phyloP scores from a whole-genome alignment of 1,284 basidiomycete species.

The Fomitopsis betulina region DNA sequence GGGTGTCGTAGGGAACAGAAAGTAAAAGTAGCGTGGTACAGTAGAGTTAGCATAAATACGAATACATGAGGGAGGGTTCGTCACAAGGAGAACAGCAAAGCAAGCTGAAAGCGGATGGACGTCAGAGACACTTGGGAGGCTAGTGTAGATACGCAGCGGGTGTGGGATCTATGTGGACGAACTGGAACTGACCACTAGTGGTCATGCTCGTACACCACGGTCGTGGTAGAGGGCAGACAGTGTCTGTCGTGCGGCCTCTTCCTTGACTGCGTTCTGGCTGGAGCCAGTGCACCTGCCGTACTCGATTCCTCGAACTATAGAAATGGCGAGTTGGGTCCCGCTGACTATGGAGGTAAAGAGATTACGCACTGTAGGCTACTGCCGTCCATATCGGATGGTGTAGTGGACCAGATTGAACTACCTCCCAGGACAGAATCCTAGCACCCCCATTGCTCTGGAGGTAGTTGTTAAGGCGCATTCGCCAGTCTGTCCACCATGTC shows the following conservation, averaged over 20 bases:
- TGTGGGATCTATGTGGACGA: not conserved
- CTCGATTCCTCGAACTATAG: slow-evolving; percentile 24
- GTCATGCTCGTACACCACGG: slow-evolving; percentile 6
- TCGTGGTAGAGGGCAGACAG: slow-evolving; percentile 20
- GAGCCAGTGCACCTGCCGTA: slow-evolving; percentile 20
- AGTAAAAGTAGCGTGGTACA: not conserved
- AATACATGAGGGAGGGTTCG: not conserved
- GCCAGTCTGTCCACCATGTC: slow-evolving; percentile 21
- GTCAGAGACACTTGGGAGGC: too few species aligned
- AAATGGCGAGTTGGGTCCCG: not conserved
- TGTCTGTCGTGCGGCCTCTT: slow-evolving; percentile 28
- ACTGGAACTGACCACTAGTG: too few species aligned
- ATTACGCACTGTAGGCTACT: slow-evolving; percentile 24
- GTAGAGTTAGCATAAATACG: not conserved
- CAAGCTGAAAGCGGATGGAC: not conserved
- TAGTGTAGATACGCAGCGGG: not conserved
- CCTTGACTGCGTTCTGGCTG: slow-evolving; percentile 23
- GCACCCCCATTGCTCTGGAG: slow-evolving; percentile 28
- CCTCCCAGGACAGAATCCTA: slow-evolving; percentile 22
- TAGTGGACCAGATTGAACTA: slow-evolving; percentile 22
- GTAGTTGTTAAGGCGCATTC: slow-evolving; percentile 32
- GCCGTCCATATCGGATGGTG: slow-evolving; percentile 29
- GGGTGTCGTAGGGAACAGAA: not conserved
- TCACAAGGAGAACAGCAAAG: not conserved
- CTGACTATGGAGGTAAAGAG: not conserved